A percentile compares a stretch with the other conserved stretches of the same genome.
phyloP scores from a whole-genome alignment of 2,329 filamentous ascomycete species.

The Arthrobotrys entomopaga region DNA sequence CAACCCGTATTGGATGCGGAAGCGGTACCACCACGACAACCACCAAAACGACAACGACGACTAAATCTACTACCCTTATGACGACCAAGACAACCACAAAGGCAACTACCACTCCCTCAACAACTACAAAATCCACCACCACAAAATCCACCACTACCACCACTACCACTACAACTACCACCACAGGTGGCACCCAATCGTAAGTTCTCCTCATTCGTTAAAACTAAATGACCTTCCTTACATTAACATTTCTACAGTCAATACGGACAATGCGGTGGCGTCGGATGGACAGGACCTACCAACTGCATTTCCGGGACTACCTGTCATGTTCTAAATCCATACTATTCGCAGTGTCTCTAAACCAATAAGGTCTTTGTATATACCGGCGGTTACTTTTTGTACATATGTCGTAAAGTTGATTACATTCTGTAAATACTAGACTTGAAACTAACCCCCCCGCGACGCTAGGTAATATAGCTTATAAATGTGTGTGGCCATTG shows the following conservation, averaged over 20 bases:
- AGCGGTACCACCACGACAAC: constrained; percentile 20
- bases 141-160: constrained; percentile 7
- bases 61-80: constrained; percentile 2
- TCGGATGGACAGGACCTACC: constrained; percentile 56
- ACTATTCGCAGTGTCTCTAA: too few species aligned
- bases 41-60: constrained; percentile 24
- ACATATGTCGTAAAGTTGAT: too few species aligned
- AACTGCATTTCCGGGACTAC: constrained; percentile 54
- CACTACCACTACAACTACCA: constrained; percentile 4
- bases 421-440: too few species aligned
- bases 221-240: not conserved
- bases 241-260: constrained; percentile 29
- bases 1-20: constrained; percentile 66
- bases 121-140: not conserved
- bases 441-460: too few species aligned
- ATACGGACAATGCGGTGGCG: constrained; percentile 49
- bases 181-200: constrained; percentile 14
- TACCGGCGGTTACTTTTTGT: too few species aligned
- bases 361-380: too few species aligned
- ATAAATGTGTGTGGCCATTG: too few species aligned
- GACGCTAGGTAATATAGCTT: too few species aligned
- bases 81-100: constrained; percentile 12
- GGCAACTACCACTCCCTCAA: constrained; percentile 12
- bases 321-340: constrained; percentile 56
- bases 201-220: constrained; percentile 14